A percentile compares a stretch with the other conserved stretches of the same genome.
Evolutionary conservation across 768 basidiomycete genomes (phyloP).

Genomic region (Xerocomus spinulosus): DNA sequence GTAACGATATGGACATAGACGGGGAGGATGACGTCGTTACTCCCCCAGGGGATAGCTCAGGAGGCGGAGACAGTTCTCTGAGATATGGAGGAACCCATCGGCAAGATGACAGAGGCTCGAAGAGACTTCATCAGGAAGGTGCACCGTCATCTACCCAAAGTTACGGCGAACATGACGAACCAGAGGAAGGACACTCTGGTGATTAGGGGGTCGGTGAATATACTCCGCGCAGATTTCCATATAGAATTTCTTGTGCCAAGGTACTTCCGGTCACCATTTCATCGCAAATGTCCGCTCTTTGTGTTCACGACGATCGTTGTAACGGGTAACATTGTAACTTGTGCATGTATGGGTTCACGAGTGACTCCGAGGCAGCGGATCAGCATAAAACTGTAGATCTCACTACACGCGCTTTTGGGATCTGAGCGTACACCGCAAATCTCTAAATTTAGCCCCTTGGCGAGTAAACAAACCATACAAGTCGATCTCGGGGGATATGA

Average conservation of each 20-base stretch:
- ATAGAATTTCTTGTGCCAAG: conserved; percentile 33
- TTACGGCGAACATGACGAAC: conserved; percentile 28
- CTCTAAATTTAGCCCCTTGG: conserved; percentile 19
- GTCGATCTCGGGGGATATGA: conserved; percentile 18
- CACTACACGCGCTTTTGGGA: conserved; percentile 8
- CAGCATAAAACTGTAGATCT: conserved; percentile 29
- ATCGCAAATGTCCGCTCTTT: conserved; percentile 12
- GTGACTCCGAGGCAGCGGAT: conserved; percentile 18
- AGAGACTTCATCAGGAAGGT: conserved; percentile 55
- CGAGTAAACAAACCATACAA: conserved; percentile 18
- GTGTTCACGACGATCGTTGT: conserved; percentile 17
- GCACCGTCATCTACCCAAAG: conserved; percentile 20
- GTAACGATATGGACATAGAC: conserved; percentile 63
- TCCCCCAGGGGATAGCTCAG: conserved; percentile 26
- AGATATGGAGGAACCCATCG: conserved; percentile 37
- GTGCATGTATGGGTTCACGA: conserved; percentile 8
- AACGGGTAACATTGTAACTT: conserved; percentile 21
- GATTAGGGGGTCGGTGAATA: conserved; percentile 30
- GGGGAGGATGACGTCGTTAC: conserved; percentile 46
- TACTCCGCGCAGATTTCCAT: conserved; percentile 20
- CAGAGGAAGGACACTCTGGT: conserved; percentile 30
- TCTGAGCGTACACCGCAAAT: conserved; percentile 3
- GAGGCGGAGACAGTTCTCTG: conserved; percentile 26
- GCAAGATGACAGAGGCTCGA: conserved; percentile 50
- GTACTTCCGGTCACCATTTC: conserved; percentile 19